These are phyloP conservation scores for Hypoxylon lienhwacheense DNA, from an alignment of 495 filamentous ascomycete species.

Conservation along the genomic window DNA sequence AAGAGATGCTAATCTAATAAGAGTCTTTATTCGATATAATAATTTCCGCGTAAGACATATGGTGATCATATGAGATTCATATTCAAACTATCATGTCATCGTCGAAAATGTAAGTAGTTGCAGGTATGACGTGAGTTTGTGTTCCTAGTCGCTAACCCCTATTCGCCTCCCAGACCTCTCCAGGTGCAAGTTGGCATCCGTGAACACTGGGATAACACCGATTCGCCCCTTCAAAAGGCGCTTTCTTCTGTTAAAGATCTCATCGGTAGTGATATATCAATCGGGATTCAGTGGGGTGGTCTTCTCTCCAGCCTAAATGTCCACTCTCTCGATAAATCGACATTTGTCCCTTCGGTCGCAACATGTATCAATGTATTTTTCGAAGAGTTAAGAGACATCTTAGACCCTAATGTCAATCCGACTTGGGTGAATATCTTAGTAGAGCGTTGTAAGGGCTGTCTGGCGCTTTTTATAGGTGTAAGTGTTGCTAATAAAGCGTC, in stretches of 20 bases:
- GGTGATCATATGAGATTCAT: not conserved
- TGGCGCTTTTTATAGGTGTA: constrained; percentile 41
- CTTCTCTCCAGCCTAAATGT: constrained; percentile 35
- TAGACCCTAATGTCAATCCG: constrained; percentile 38
- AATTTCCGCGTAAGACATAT: no score
- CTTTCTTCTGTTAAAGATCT: constrained; percentile 28
- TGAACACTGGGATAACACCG: constrained; percentile 39
- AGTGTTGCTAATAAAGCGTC: not conserved
- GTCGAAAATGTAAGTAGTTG: constrained; percentile 4
- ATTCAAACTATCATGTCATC: not conserved
- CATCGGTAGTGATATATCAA: constrained; percentile 38
- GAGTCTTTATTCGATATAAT: no score
- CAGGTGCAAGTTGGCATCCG: constrained; percentile 42
- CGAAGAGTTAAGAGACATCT: constrained; percentile 35
- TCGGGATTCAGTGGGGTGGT: constrained; percentile 42
- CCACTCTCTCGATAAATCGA: constrained; percentile 40
- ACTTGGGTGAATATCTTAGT: constrained; percentile 40
- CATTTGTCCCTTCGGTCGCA: constrained; percentile 35
- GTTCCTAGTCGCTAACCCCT: not conserved
- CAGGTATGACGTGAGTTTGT: not conserved
- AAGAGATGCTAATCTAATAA: no score
- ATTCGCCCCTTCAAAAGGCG: constrained; percentile 29
- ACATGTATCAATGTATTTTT: constrained; percentile 33
- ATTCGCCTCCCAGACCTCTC: constrained; percentile 37
- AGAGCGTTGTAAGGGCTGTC: constrained; percentile 22